Conservation (phyloP, 768 basidiomycete species). For the Rhizopogon sp. region DNA sequence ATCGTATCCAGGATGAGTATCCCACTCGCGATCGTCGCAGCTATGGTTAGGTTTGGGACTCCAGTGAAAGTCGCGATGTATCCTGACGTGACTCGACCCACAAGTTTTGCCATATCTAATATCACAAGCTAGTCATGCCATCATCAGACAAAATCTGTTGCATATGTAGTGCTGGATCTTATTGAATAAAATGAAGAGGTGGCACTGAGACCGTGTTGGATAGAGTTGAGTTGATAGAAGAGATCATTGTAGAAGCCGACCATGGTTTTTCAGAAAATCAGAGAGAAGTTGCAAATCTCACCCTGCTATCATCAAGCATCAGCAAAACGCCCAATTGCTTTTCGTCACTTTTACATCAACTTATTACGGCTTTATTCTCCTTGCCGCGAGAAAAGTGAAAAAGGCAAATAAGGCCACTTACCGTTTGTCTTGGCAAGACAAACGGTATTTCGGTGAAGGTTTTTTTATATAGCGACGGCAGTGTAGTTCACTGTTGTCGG, state of each 20-base stretch:
- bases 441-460: no score
- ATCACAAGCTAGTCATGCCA: slow-evolving; percentile 36
- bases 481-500: slow-evolving; percentile 3
- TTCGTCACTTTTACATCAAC: no score
- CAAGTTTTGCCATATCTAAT: slow-evolving; percentile 44
- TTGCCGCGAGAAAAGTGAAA: no score
- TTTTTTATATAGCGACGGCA: no score
- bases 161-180: slow-evolving; percentile 5
- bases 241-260: slow-evolving; percentile 40
- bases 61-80: no score
- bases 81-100: slow-evolving; percentile 49
- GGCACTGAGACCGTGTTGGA: slow-evolving; percentile 38
- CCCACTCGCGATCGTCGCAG: slow-evolving; percentile 26
- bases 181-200: slow-evolving; percentile 54
- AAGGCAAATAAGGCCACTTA: no score
- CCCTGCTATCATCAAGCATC: slow-evolving; percentile 15
- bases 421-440: no score
- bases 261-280: not conserved
- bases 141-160: not conserved
- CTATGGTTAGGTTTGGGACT: slow-evolving; percentile 36
- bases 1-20: slow-evolving; percentile 40
- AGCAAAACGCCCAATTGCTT: no score
- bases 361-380: no score
- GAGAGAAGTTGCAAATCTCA: slow-evolving; percentile 1
- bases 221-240: slow-evolving; percentile 51